Evolutionary conservation across 208 protist genomes (phyloP).

Genomic region (Acanthamoeba sp.): DNA sequence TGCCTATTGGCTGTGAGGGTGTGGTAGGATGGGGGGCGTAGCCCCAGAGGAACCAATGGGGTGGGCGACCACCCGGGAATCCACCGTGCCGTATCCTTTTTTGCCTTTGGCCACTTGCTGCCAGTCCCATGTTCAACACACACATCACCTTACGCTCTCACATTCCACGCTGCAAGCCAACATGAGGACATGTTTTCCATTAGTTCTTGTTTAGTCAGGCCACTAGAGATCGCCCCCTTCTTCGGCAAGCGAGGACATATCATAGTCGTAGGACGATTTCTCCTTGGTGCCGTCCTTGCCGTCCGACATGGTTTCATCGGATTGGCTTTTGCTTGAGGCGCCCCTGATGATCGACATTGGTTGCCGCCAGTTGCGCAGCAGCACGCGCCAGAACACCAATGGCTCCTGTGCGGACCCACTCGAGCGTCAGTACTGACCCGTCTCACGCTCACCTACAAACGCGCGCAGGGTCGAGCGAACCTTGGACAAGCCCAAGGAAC

Average conservation of each 20-base stretch:
- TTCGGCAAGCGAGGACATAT: neutral
- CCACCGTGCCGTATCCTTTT: no score
- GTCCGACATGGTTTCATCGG: neutral
- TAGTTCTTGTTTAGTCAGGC: no score
- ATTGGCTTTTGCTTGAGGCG: neutral
- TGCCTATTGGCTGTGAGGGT: no score
- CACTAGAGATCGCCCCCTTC: neutral
- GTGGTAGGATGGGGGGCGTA: no score
- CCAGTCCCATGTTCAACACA: no score
- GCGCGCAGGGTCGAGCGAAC: no score
- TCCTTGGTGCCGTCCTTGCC: neutral
- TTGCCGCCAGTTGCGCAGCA: constrained; percentile 62
- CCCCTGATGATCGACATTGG: constrained; percentile 25
- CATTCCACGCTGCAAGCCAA: no score
- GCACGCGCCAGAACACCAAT: constrained; percentile 5
- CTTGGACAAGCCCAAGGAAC: constrained; percentile 54
- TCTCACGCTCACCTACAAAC: neutral
- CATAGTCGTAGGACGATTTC: neutral
- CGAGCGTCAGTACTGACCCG: neutral
- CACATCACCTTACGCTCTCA: no score
- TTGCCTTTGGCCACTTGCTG: no score
- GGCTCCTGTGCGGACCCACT: neutral
- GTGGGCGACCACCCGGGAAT: no score
- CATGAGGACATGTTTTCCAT: no score
- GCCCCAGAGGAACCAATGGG: no score